phyloP scores from a whole-genome alignment of 176 grass and related monocot species.

The bread wheat (Triticum aestivum) region DNA sequence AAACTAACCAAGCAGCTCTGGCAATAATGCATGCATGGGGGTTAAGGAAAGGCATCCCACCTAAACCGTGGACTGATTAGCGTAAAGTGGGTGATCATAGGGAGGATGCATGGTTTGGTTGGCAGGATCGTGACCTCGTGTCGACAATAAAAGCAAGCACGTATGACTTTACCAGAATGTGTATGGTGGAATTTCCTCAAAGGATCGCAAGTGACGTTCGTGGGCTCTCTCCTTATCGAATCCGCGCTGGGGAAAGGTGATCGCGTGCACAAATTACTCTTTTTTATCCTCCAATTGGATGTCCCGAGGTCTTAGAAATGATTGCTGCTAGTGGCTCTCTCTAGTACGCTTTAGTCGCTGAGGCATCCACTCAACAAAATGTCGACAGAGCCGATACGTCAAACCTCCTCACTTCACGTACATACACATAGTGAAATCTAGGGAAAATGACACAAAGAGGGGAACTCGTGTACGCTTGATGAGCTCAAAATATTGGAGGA shows the following conservation, averaged over 20 bases:
- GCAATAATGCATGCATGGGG: neutral
- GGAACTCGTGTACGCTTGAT: no score
- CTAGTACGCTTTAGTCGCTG: no score
- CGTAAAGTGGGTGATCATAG: neutral
- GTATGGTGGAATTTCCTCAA: neutral
- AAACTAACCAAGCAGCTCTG: neutral
- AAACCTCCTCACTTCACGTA: no score
- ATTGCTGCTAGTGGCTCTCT: no score
- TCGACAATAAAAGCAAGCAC: neutral
- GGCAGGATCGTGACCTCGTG: slow-evolving; percentile 20
- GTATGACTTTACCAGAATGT: neutral
- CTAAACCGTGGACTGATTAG: neutral
- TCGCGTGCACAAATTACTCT: neutral
- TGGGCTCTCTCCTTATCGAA: neutral
- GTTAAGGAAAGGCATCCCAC: slow-evolving; percentile 1
- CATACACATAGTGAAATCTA: no score
- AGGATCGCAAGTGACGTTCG: neutral
- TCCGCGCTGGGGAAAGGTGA: neutral
- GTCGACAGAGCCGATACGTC: neutral
- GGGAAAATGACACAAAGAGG: no score
- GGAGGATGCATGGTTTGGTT: neutral
- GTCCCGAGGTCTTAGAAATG: no score
- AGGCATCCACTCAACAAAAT: no score
- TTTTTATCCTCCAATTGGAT: neutral
- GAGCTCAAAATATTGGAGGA: no score